A percentile compares a stretch with the other conserved stretches of the same genome.
Conservation (phyloP, 192 early-diverging fungal species). For the Backusella westeae region DNA sequence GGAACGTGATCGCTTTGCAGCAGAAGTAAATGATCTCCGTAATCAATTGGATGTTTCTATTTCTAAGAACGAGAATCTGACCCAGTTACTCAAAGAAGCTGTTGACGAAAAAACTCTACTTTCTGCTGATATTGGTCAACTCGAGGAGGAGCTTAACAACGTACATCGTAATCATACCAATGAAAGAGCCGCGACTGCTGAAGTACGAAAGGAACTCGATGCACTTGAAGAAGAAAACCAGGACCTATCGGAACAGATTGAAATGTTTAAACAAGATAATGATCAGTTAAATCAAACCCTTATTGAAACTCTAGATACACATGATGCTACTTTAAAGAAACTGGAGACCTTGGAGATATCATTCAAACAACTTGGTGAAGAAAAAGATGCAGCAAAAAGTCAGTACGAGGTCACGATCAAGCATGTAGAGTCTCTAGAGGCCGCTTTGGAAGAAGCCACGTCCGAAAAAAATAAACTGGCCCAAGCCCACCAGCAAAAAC, state of each 20-base stretch:
- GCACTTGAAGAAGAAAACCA: slow-evolving; percentile 2
- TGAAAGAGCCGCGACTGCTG: background rate
- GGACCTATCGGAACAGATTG: background rate
- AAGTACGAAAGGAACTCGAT: background rate
- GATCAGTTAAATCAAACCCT: background rate
- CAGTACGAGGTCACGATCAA: background rate
- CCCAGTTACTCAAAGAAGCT: background rate
- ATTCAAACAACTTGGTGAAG: background rate
- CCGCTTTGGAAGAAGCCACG: background rate
- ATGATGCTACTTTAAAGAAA: slow-evolving; percentile 1
- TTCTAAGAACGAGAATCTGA: background rate
- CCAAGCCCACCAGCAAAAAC: background rate
- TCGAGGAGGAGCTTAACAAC: background rate
- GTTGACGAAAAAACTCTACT: background rate
- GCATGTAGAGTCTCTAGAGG: background rate
- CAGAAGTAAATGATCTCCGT: slow-evolving; percentile 36
- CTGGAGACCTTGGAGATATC: background rate
- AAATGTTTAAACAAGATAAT: background rate
- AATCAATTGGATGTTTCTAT: slow-evolving; percentile 24
- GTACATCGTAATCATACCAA: background rate
- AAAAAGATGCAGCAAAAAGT: background rate
- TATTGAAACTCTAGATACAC: background rate
- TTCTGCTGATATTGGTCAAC: background rate
- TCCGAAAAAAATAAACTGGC: background rate
- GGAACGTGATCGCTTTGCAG: slow-evolving; percentile 10